Evolutionary conservation across 2,329 filamentous ascomycete genomes (phyloP), one percentile per base, ranked within the genome.

Genomic region (Pseudocercospora vitis): DNA sequence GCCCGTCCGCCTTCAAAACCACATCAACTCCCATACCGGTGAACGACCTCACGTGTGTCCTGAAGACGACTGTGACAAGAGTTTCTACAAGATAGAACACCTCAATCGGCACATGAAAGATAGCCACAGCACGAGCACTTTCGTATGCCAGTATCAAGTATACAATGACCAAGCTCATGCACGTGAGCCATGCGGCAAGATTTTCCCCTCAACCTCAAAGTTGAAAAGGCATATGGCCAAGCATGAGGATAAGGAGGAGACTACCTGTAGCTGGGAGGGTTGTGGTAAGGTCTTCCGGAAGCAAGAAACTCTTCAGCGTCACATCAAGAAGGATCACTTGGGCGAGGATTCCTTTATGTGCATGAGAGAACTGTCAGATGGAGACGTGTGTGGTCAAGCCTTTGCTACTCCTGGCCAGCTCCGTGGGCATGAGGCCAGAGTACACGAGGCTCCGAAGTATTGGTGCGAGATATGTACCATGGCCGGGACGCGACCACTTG

Each of bases 271-370:
- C n/a, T 64, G 65, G 63, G 78, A 83, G 8, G 87, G 79, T 2
- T 96, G 92, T 68, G 84, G 78, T 44, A 94, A 94, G 76, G 84
- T 83, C 16, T 97, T 96, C 70, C 83, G 92, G 57, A 96, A 96
- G 72, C 87, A 90, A 68, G 85, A 90, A 60, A 95, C 91, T 0
- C 78, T 96, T 12, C 84, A 91, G 68, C 85, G 88, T 48, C 92
- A 97, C 68, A 82, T 96, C 58, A 83, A 86, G 50, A 82, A 83
- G 7, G 86, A 85, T 9, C 92, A 97, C 70, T 74, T 92, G 32
- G 77, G 85, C 23, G 73, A 86, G 55, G 83, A 86, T 40, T 84
- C 89, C 0, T 95, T 85, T 65, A 78, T 79, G 4, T 97, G 92
- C 70, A 75, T 77, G 1, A 77, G 86, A 53, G 58, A 63, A 16